Evolutionary conservation across 805 yeast genomes (phyloP), one percentile per base, ranked within the genome.

Genomic region (Cyberlindnera sargentensis): DNA sequence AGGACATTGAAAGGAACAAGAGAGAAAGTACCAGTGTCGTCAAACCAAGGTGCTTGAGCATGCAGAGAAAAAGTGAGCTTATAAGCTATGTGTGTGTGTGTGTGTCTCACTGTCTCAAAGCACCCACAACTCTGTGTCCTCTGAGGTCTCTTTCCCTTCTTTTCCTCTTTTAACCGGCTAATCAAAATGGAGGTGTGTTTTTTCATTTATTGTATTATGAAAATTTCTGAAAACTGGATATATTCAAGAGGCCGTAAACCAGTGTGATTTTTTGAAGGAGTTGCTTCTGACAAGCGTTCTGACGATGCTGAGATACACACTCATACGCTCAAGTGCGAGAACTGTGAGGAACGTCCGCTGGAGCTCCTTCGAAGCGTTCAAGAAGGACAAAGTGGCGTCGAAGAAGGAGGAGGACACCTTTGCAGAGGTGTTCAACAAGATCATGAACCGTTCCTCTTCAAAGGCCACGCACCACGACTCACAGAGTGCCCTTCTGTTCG

Each of bases 391-490:
- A 10, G 31, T 34, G 15, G 26, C 41, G 8, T 39, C 41, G 10
- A 39, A 39, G 31, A 28, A 39, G 27, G 32, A 39, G n/a, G 37
- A 39, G n/a, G 41, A 39, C 27, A 39, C 36, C 8, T 39, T 26
- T 27, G 28, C 36, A 15, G n/a, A 24, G 8, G n/a, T 39, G n/a
- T 39, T 39, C 32, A 33, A 39, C 20, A 31, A 28, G 36, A 39
- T 39, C 9, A 39, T 39, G 37, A 27, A 32, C 26, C 20, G 31
- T 28, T 26, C 37, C 25, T 11, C 32, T 23, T n/a, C 27, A 8
- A 38, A 20, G 39, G 28, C 15, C 5, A 10, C 32, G 34, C 29
- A 7, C 4, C 29, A 8, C 20, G 24, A 28, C 11, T 8, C 10
- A n/a, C 41, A 31, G 31, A 34, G 24, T 23, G 40, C 34, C 6